Base-by-base conservation (phyloP, 352 stramenopile species). In the Globisporangium carolinianum region DNA sequence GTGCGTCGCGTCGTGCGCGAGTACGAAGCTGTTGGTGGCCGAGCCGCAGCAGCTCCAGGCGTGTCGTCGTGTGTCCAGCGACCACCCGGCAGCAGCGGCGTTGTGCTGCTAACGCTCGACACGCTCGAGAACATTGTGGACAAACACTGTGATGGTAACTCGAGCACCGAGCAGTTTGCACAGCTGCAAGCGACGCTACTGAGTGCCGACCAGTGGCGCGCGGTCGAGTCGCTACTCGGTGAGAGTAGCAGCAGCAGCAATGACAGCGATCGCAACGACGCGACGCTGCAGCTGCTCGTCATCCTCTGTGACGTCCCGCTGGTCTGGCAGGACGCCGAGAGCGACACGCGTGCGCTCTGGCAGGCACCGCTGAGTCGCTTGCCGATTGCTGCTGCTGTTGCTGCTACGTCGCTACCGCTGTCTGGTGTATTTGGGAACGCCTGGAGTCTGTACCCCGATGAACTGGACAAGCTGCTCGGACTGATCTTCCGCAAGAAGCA, bases 291-390 rank as follows among this genome's bases (percentile, higher is more conserved):
- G 49, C 70, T 65, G 15, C 43, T 82, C 18, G 49, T 86, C 0
- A 62, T 91, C 49, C 59, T 87, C 10, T 85, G 79, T n/a, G 79
- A 89, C 38, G 14, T 71, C 0, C 75, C 73, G 18, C 57, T 91
- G 12, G 65, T 76, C 6, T 83, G 73, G 70, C 66, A 63, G 9
- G 18, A 47, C 51, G 63, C 57, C 60, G 54, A 37, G 41, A 62
- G 18, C 7, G 45, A 55, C 38, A 18, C 14, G n/a, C 63, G 57
- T 48, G 53, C n/a, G 51, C 66, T 67, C 35, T 80, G 47, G 51
- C 12, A 51, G 12, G 65, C 35, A 42, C 45, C 18, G 4, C 32
- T 6, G 18, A 57, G 24, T 17, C 12, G 4, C n/a, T 36, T 32
- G 24, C 1, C 24, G 24, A 32, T n/a, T n/a, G n/a, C 24, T 32